Base-by-base conservation (phyloP, 192 early-diverging fungal genomes). In the Glomus cerebriforme region DNA sequence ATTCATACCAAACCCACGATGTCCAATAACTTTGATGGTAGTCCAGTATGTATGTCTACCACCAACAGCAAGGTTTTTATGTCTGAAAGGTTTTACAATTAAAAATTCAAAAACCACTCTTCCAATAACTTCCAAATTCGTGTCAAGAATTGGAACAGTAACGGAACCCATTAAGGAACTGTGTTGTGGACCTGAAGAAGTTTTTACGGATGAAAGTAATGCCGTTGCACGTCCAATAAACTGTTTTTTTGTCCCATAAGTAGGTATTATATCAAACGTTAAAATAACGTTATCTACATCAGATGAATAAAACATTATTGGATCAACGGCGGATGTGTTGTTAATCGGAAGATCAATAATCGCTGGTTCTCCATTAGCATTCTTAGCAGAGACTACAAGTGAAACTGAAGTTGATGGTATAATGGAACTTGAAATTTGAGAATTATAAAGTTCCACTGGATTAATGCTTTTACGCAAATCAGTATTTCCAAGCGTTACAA, bases 1-100 rank as follows among this genome's bases (percentile, higher is more conserved):
- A 85, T 97, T 96, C 92, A 93, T 94, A 34, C 96, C 96, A 19
- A 91, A 88, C 24, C 96, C 96, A 60, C 96, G 94, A 84, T 97
- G 96, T 9, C 96, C 96, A 83, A 95, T 94, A 10, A 97, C 88
- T 82, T 87, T 90, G 0, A 90, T 92, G 12, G 83, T 85, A 2
- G 91, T 90, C 85, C 88, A 87, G 62, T 89, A 92, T 5, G 87
- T 89, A 24, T 87, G 83, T 49, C 82, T 83, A 67, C 85, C 87
- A 66, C 88, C 85, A 19, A 88, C 81, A 15, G 80, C 84, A 79
- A 93, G 85, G n/a, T 89, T 87, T 31, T 82, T 69, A 45, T 91
- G 89, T 43, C 82, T 80, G 81, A 91, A 93, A 1, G 92, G 88
- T 22, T 86, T 91, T 12, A 93, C 85, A 15, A 93, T 85, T 17